Evolutionary conservation across 805 yeast genomes (phyloP).

Genomic region (Sporopachydermia lactativora): DNA sequence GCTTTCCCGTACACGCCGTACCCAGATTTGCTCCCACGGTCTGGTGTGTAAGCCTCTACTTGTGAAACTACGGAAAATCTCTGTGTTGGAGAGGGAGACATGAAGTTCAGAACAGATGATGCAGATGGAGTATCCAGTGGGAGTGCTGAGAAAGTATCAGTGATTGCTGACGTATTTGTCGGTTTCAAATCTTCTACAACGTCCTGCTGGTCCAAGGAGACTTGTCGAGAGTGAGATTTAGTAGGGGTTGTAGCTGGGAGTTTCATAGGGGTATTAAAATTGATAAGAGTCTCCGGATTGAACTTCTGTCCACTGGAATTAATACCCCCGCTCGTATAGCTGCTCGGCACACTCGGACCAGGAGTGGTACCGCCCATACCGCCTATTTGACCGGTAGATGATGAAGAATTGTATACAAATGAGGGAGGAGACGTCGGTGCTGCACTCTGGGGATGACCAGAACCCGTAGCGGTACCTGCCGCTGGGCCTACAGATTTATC

Average conservation of each 20-base stretch:
- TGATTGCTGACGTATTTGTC: background rate
- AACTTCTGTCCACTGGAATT: background rate
- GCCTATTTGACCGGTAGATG: background rate
- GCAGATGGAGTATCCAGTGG: constrained; percentile 2
- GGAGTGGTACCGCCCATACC: no score
- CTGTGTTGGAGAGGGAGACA: constrained; percentile 21
- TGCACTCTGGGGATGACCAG: constrained; percentile 2
- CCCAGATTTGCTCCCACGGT: constrained; percentile 27
- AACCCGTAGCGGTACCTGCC: constrained; percentile 3
- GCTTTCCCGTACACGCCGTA: constrained; percentile 16
- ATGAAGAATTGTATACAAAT: background rate
- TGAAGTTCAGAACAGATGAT: constrained; percentile 4
- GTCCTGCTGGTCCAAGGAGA: constrained; percentile 9
- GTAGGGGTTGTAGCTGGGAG: background rate
- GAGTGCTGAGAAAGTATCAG: constrained; percentile 9
- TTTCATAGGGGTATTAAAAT: constrained; percentile 1
- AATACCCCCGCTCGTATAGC: no score
- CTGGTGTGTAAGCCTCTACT: constrained; percentile 53
- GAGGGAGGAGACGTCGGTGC: constrained; percentile 4
- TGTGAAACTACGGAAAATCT: constrained; percentile 32
- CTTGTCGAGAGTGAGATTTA: constrained; percentile 2
- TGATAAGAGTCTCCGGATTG: constrained; percentile 1
- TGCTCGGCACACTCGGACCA: background rate
- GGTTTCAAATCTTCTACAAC: background rate
- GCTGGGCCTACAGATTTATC: constrained; percentile 2